These are phyloP conservation scores for Prunus padus DNA, from an alignment of 306 rosid genomes.

Conservation along the genomic window DNA sequence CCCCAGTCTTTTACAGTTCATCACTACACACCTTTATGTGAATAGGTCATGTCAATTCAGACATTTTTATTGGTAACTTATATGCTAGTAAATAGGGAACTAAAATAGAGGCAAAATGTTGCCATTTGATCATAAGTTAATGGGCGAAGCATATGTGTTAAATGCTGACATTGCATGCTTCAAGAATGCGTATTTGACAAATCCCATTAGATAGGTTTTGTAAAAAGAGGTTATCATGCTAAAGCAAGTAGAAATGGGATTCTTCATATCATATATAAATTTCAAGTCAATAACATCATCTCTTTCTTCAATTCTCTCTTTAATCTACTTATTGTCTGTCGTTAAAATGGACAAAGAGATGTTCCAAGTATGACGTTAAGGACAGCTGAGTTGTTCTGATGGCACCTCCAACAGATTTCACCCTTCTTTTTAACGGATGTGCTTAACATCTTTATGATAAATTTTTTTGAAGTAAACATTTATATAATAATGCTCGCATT, in stretches of 20 bases:
- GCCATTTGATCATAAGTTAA: background rate
- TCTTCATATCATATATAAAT: background rate
- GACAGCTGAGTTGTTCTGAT: background rate
- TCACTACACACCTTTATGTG: background rate
- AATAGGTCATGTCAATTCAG: background rate
- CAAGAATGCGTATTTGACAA: background rate
- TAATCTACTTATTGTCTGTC: background rate
- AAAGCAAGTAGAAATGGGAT: background rate
- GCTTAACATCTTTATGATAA: background rate
- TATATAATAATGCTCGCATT: conserved; percentile 3
- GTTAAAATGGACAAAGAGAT: background rate
- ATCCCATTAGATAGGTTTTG: background rate
- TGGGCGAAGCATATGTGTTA: background rate
- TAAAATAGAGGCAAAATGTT: background rate
- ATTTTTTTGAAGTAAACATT: background rate
- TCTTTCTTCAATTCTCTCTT: background rate
- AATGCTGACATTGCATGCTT: background rate
- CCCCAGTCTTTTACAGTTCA: conserved; percentile 4
- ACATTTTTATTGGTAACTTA: background rate
- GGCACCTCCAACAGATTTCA: background rate
- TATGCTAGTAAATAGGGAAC: background rate
- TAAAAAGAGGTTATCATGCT: background rate
- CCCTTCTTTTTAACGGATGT: background rate
- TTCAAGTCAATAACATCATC: background rate
- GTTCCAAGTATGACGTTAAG: background rate